Percentiles rank a stretch among this genome's conserved stretches.
Evolutionary conservation across 2,329 filamentous ascomycete species (phyloP).

Genomic region (Fusarium floridanum): DNA sequence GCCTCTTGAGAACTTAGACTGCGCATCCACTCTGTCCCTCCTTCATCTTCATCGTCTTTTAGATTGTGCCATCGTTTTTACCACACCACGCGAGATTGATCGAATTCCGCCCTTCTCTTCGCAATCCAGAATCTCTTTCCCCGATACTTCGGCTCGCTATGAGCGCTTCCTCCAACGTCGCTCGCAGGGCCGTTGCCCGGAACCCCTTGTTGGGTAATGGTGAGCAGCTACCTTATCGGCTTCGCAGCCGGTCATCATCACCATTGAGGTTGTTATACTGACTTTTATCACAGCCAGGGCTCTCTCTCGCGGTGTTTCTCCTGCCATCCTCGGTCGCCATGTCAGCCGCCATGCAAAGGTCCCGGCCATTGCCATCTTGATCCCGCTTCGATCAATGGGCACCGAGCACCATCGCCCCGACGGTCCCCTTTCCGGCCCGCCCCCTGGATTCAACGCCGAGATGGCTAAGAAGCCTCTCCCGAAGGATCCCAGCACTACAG

Average conservation of each 20-base stretch:
- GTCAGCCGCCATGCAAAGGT: conserved; percentile 60
- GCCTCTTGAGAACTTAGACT: conserved; percentile 40
- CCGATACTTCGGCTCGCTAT: conserved; percentile 53
- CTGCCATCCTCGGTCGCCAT: conserved; percentile 62
- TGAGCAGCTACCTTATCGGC: conserved; percentile 48
- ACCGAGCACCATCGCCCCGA: conserved; percentile 70
- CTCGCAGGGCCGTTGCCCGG: conserved; percentile 66
- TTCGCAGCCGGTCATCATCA: conserved; percentile 1
- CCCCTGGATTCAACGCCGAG: conserved; percentile 91
- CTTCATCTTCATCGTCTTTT: conserved; percentile 34
- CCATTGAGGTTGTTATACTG: conserved; percentile 37
- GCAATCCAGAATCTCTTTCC: conserved; percentile 12
- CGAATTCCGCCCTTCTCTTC: conserved; percentile 15
- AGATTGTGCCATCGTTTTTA: conserved; percentile 14
- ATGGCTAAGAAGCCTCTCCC: conserved; percentile 87
- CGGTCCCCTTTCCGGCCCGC: conserved; percentile 72
- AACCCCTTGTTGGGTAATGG: conserved; percentile 66
- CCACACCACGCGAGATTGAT: conserved; percentile 5
- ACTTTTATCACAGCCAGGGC: conserved; percentile 56
- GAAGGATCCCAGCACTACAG: conserved; percentile 60
- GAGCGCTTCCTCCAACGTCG: conserved; percentile 69
- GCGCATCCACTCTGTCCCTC: conserved; percentile 44
- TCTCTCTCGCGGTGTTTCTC: conserved; percentile 61
- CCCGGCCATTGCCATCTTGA: conserved; percentile 67
- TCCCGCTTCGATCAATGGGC: conserved; percentile 68